Percentiles rank a stretch among this genome's conserved stretches.
Evolutionary conservation across 805 yeast species (phyloP).

Genomic region (Maudiozyma turicensis): DNA sequence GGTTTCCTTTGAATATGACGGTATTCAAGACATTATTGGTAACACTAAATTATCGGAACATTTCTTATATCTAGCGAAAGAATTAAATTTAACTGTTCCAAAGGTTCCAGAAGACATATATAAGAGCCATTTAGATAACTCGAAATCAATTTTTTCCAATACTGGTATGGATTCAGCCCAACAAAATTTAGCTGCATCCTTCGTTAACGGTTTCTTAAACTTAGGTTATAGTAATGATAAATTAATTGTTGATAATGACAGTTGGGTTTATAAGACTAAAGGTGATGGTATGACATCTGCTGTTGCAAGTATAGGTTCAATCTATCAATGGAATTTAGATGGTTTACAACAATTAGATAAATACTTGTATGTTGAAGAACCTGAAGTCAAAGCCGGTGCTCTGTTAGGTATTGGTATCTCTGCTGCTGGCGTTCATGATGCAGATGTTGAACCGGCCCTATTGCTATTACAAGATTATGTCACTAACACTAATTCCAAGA

Average conservation of each 20-base stretch:
- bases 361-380: conserved; percentile 75
- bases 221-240: conserved; percentile 87
- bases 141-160: conserved; percentile 42
- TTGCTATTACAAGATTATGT: conserved; percentile 79
- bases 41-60: conserved; percentile 72
- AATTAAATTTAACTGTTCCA: conserved; percentile 79
- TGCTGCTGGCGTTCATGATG: conserved; percentile 84
- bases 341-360: conserved; percentile 87
- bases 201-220: conserved; percentile 85
- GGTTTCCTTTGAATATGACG: conserved; percentile 63
- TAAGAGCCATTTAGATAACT: conserved; percentile 77
- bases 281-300: conserved; percentile 87
- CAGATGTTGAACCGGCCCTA: conserved; percentile 84
- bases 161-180: conserved; percentile 75
- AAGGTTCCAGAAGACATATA: conserved; percentile 92
- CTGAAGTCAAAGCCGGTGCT: conserved; percentile 92
- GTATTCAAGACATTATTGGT: conserved; percentile 70
- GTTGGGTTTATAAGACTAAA: conserved; percentile 88
- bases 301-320: conserved; percentile 83
- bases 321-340: conserved; percentile 87
- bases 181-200: conserved; percentile 89
- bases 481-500: conserved; percentile 47
- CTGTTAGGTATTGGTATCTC: conserved; percentile 89
- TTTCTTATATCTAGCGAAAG: conserved; percentile 71
- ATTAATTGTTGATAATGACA: conserved; percentile 63